Evolutionary conservation across 306 rosid genomes (phyloP).

Genomic region (Fragaria iinumae): DNA sequence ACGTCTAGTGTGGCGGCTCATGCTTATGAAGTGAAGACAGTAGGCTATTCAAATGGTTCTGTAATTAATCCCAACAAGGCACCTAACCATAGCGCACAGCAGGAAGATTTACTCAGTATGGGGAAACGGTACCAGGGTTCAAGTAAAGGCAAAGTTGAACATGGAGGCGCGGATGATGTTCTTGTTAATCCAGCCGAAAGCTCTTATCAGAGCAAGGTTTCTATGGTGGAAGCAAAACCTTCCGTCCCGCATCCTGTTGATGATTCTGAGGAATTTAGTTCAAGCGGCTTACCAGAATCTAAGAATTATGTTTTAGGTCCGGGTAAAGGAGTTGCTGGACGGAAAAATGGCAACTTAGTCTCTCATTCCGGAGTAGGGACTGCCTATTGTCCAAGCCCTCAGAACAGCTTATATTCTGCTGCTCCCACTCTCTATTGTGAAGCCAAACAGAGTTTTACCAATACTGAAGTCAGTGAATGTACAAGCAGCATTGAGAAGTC

Average conservation of each 20-base stretch:
- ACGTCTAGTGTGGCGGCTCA: constrained; percentile 35
- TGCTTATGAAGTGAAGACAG: constrained; percentile 40
- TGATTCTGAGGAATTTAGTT: constrained; percentile 37
- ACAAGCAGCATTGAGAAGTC: constrained; percentile 69
- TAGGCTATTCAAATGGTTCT: constrained; percentile 37
- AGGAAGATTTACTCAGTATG: constrained; percentile 30
- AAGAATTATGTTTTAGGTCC: constrained; percentile 34
- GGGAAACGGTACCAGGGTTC: constrained; percentile 30
- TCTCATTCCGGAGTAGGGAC: constrained; percentile 40
- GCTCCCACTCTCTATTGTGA: constrained; percentile 68
- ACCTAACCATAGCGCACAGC: constrained; percentile 14
- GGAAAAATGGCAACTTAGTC: constrained; percentile 30
- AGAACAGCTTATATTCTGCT: constrained; percentile 65
- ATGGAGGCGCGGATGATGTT: constrained; percentile 21
- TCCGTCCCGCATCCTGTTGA: constrained; percentile 31
- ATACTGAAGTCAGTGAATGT: constrained; percentile 71
- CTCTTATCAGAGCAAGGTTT: constrained; percentile 39
- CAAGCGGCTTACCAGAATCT: constrained; percentile 40
- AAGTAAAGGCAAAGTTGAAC: constrained; percentile 36
- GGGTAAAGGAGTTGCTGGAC: constrained; percentile 38
- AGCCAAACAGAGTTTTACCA: constrained; percentile 80
- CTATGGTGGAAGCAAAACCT: constrained; percentile 39
- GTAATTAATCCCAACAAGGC: constrained; percentile 37
- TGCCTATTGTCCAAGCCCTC: constrained; percentile 67
- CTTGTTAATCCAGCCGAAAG: constrained; percentile 36